phyloP scores from a whole-genome alignment of 805 yeast species.

The Grigorovia yakushimaensis region DNA sequence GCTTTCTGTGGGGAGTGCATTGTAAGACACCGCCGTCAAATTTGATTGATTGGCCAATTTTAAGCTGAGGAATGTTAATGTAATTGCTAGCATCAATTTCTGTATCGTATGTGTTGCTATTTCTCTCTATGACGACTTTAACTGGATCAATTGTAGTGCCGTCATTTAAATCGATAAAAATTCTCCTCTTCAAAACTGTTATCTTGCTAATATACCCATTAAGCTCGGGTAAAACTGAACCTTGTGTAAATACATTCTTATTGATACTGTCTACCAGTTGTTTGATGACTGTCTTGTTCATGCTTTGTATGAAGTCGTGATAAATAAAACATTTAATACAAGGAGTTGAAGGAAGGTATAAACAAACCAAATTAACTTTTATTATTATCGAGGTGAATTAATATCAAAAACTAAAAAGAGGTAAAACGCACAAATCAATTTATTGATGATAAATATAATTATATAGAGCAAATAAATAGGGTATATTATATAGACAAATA shows the following conservation, averaged over 20 bases:
- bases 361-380: neutral
- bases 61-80: conserved; percentile 12
- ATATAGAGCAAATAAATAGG: neutral
- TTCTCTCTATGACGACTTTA: conserved; percentile 39
- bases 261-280: conserved; percentile 1
- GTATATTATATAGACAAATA: neutral
- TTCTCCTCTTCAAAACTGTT: conserved; percentile 62
- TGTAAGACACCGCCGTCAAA: conserved; percentile 30
- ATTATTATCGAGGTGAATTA: neutral
- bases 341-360: no score
- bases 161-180: conserved; percentile 73
- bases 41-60: conserved; percentile 40
- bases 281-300: conserved; percentile 1
- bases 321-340: neutral
- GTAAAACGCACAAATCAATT: conserved; percentile 1
- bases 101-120: no score
- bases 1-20: conserved; percentile 31
- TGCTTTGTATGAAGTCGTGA: neutral
- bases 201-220: conserved; percentile 72
- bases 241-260: conserved; percentile 9
- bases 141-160: conserved; percentile 54
- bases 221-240: conserved; percentile 16
- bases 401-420: no score
- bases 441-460: neutral
- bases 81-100: conserved; percentile 16